Base-by-base conservation (phyloP, 2,329 filamentous ascomycete species). In the Pseudocercospora cruenta region DNA sequence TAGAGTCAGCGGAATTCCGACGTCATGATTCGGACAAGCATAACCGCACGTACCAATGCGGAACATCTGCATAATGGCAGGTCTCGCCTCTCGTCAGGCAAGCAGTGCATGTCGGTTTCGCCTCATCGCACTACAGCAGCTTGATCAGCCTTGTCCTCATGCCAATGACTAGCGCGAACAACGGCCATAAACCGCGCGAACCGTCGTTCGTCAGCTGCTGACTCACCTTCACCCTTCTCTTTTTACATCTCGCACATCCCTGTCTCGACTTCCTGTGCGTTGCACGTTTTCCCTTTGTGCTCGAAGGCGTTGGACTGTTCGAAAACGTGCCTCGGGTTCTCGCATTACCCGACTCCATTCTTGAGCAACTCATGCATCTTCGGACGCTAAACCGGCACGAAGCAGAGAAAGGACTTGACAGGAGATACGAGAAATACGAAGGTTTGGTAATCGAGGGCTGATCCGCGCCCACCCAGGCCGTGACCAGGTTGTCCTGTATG, bases 91-190 rank as follows among this genome's bases (percentile, higher is more conserved):
- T 21, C 21, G 49, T 54, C 28, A 59, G 53, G 26, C 64, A 66
- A 14, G 54, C 60, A 7, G 21, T 43, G 24, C 64, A 66, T 26
- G 31, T 55, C 6, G 59, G 64, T n/a, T 51, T 49, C 21, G 21
- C 60, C 47, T 66, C 64, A 26, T 60, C 53, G 24, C 64, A 63
- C 60, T 63, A 39, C 36, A 39, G 14, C 36, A 19, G 26, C 36
- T 14, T 26, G 22, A 31, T 58, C 31, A 63, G 60, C 53, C 26
- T 36, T 12, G 33, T 4, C 39, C 19, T 47, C n/a, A 16, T 26
- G 14, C 22, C 28, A n/a, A 14, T 21, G 12, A 16, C 26, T 49
- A n/a, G 36, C 12, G 21, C 24, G 21, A 24, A 12, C 19, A 22
- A 8, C 51, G 51, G 51, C 51, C 51, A 26, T 21, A 16, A n/a